Evolutionary conservation across 75 land plant genomes (phyloP).

Genomic region (Selaginella moellendorffii): DNA sequence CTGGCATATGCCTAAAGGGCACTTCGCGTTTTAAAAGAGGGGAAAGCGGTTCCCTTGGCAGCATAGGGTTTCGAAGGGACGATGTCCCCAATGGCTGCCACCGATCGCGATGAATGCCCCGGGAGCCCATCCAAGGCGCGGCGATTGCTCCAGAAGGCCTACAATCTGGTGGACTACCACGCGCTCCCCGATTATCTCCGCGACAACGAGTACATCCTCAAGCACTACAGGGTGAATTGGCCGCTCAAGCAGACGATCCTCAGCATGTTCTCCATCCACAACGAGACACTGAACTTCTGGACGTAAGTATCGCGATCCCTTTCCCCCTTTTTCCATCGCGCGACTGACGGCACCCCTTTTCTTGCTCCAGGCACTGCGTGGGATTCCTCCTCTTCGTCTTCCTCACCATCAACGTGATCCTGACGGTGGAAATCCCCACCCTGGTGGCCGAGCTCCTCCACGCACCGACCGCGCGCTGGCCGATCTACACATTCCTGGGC

Average conservation of each 20-base stretch:
- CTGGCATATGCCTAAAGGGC: no score
- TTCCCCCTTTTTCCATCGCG: no score
- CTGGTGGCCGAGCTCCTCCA: constrained; percentile 42
- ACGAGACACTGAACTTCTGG: constrained; percentile 95
- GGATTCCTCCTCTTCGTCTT: constrained; percentile 82
- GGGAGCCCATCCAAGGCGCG: no score
- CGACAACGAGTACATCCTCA: constrained; percentile 72
- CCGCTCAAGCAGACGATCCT: constrained; percentile 57
- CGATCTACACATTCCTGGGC: constrained; percentile 70
- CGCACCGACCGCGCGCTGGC: constrained; percentile 76
- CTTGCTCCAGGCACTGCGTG: constrained; percentile 90
- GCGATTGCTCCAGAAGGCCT: no score
- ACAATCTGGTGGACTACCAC: constrained; percentile 67
- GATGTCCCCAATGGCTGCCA: no score
- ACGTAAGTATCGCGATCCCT: no score
- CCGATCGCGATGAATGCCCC: no score
- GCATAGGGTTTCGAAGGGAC: no score
- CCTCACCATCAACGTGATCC: constrained; percentile 64
- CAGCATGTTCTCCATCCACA: constrained; percentile 82
- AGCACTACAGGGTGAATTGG: constrained; percentile 78
- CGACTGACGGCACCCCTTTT: no score
- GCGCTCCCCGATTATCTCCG: constrained; percentile 65
- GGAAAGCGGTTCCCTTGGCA: no score
- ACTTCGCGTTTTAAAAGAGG: no score
- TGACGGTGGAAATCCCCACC: constrained; percentile 47